Percentiles rank a stretch among this genome's conserved stretches.
Conservation (phyloP, 495 filamentous ascomycete species). For the Aspergillus sclerotiicarbonarius region DNA sequence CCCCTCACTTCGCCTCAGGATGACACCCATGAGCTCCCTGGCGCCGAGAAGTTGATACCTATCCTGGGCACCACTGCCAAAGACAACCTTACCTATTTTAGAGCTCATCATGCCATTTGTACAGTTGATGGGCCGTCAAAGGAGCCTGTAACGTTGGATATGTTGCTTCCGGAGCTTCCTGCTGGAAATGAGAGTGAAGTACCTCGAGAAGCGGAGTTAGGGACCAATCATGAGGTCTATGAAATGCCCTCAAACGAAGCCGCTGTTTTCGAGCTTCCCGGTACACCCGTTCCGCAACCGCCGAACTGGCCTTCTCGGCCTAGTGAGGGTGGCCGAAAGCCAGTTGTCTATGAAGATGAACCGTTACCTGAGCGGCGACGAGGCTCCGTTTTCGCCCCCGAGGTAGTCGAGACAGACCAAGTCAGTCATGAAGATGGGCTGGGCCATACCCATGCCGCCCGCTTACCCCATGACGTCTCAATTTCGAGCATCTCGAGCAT, state of each 20-base stretch:
- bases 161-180: slow-evolving; percentile 37
- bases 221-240: slow-evolving; percentile 38
- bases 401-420: slow-evolving; percentile 27
- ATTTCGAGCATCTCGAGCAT: slow-evolving; percentile 11
- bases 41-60: slow-evolving; percentile 55
- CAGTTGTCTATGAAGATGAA: slow-evolving; percentile 26
- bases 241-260: slow-evolving; percentile 43
- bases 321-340: not conserved
- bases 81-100: slow-evolving; percentile 50
- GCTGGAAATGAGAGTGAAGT: slow-evolving; percentile 24
- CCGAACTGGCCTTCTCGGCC: slow-evolving; percentile 9
- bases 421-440: not conserved
- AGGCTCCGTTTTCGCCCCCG: slow-evolving; percentile 47
- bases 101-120: slow-evolving; percentile 56
- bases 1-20: slow-evolving; percentile 20
- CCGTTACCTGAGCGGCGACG: slow-evolving; percentile 28
- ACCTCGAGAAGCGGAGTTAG: slow-evolving; percentile 38
- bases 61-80: slow-evolving; percentile 45
- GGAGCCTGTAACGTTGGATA: slow-evolving; percentile 21
- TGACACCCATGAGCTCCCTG: slow-evolving; percentile 33
- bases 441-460: not conserved
- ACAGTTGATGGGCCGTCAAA: slow-evolving; percentile 47
- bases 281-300: slow-evolving; percentile 30
- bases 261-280: slow-evolving; percentile 43
- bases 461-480: slow-evolving; percentile 8